Evolutionary conservation across 2,329 filamentous ascomycete genomes (phyloP).

Genomic region (Colletotrichum viniferum): DNA sequence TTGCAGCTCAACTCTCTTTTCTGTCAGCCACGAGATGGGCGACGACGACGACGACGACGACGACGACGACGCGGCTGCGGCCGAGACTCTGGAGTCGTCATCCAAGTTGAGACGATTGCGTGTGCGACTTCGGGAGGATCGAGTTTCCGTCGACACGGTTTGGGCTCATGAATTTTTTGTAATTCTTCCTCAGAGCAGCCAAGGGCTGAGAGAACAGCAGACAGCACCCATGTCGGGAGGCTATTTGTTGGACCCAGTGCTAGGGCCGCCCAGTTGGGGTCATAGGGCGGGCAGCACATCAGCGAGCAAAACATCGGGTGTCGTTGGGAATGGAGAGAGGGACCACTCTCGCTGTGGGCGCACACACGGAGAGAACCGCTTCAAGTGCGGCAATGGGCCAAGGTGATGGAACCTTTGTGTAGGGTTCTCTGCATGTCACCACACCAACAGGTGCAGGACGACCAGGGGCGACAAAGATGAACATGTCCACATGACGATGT

Average conservation of each 20-base stretch:
- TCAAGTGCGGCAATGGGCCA: background rate
- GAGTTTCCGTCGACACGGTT: background rate
- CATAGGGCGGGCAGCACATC: constrained; percentile 2
- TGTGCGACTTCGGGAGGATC: constrained; percentile 2
- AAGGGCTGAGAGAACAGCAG: background rate
- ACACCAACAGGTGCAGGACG: background rate
- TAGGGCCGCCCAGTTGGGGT: background rate
- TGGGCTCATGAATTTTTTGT: background rate
- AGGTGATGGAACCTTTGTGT: constrained; percentile 7
- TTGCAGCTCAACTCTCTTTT: background rate
- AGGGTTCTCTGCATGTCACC: constrained; percentile 15
- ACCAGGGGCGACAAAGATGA: background rate
- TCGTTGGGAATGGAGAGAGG: constrained; percentile 1
- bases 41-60: background rate
- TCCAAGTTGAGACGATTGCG: constrained; percentile 15
- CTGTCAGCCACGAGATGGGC: background rate
- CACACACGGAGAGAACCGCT: constrained; percentile 7
- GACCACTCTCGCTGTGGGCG: background rate
- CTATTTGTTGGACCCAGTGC: constrained; percentile 17
- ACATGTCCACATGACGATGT: constrained; percentile 12
- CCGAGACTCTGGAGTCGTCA: constrained; percentile 7
- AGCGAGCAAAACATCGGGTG: background rate
- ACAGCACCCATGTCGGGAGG: constrained; percentile 6
- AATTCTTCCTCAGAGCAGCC: background rate
- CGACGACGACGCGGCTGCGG: background rate